These are phyloP conservation scores for Yarrowia sp. DNA, from an alignment of 805 yeast species.

Conservation along the genomic window DNA sequence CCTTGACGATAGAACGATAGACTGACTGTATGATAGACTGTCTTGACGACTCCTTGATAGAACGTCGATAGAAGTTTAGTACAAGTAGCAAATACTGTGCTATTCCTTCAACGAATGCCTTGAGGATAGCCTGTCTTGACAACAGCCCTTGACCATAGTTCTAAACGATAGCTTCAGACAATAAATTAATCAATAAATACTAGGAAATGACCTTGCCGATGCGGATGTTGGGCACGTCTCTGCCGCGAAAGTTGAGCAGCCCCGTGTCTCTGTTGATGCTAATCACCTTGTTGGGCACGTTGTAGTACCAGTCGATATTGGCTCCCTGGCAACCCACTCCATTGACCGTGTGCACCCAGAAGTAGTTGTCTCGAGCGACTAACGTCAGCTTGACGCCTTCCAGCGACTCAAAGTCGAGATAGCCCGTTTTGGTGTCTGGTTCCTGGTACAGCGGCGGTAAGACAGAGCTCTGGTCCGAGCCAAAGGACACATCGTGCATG, in stretches of 20 bases:
- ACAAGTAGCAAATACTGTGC: too few relatives aligned
- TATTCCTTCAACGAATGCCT: too few relatives aligned
- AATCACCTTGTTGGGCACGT: slow-evolving; percentile 8
- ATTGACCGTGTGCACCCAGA: not conserved
- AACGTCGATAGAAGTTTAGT: too few relatives aligned
- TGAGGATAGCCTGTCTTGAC: too few relatives aligned
- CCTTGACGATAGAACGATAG: too few relatives aligned
- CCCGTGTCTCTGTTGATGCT: not conserved
- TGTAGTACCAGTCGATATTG: slow-evolving; percentile 7
- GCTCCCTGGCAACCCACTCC: slow-evolving; percentile 17
- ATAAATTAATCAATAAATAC: not conserved
- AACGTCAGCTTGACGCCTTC: not conserved
- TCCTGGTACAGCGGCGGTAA: slow-evolving; percentile 19
- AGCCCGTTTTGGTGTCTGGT: not conserved
- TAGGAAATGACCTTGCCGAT: not conserved
- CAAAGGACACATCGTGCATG: slow-evolving; percentile 16
- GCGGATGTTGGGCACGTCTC: slow-evolving; percentile 9
- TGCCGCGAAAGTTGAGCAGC: not conserved
- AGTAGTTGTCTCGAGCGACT: slow-evolving; percentile 7
- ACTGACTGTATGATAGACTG: too few relatives aligned
- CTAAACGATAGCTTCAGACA: too few relatives aligned
- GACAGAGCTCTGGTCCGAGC: not conserved
- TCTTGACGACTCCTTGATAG: too few relatives aligned
- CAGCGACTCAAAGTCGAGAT: slow-evolving; percentile 5
- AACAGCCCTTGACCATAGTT: too few relatives aligned